Evolutionary conservation across 179 eudicot genomes (phyloP).

Genomic region (Spergularia azorica): DNA sequence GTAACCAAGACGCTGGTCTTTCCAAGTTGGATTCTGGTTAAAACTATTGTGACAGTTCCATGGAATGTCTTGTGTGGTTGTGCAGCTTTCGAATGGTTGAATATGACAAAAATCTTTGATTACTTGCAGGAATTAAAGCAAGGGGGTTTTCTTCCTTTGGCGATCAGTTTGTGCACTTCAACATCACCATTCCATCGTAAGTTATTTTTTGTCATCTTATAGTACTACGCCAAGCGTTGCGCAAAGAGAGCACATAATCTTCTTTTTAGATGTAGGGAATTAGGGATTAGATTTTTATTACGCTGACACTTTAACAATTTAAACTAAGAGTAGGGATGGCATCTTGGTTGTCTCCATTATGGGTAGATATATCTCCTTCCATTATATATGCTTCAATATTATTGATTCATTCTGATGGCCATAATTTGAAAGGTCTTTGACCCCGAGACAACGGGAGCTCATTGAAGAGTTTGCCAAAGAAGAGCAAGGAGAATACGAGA

Average conservation of each 20-base stretch:
- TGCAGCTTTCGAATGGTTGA: not conserved
- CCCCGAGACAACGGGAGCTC: constrained; percentile 78
- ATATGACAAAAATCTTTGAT: not conserved
- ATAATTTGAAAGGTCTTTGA: constrained; percentile 56
- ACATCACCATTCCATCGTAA: constrained; percentile 86
- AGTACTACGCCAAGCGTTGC: no score
- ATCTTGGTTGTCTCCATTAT: not conserved
- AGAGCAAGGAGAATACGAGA: constrained; percentile 64
- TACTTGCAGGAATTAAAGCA: constrained; percentile 68
- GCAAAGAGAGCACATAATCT: no score
- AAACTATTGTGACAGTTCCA: no score
- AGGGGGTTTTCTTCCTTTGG: constrained; percentile 71
- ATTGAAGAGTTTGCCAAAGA: constrained; percentile 87
- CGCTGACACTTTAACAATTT: no score
- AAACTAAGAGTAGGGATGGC: no score
- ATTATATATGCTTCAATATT: not conserved
- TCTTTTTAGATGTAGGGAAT: no score
- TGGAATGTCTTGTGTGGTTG: not conserved
- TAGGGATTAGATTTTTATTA: no score
- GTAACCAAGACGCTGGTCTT: not conserved
- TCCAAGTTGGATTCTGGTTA: not conserved
- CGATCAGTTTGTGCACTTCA: constrained; percentile 92
- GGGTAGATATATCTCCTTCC: not conserved
- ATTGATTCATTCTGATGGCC: not conserved
- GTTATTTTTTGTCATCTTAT: constrained; percentile 28